Evolutionary conservation across 768 basidiomycete genomes (phyloP).

Genomic region (Leccinum barrowsii): DNA sequence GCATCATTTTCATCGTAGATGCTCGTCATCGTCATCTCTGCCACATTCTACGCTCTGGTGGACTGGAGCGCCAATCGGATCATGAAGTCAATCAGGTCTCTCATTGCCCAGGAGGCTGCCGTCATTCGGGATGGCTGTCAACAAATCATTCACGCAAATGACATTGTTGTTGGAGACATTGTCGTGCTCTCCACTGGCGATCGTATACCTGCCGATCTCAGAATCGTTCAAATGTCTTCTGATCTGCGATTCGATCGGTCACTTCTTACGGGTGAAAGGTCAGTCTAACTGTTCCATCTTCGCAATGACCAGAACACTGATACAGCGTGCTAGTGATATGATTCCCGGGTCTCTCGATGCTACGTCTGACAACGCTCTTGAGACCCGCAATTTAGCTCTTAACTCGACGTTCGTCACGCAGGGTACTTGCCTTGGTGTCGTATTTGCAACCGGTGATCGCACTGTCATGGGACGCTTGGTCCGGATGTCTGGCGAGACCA

Average conservation of each 20-base stretch:
- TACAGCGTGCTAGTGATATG: constrained; percentile 32
- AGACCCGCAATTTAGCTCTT: constrained; percentile 47
- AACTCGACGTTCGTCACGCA: constrained; percentile 42
- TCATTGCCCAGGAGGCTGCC: constrained; percentile 57
- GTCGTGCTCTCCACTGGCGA: constrained; percentile 52
- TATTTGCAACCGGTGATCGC: constrained; percentile 43
- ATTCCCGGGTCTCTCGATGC: constrained; percentile 43
- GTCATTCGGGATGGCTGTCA: constrained; percentile 49
- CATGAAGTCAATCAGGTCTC: constrained; percentile 55
- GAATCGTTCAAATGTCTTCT: constrained; percentile 48
- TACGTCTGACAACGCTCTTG: constrained; percentile 48
- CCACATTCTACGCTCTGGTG: constrained; percentile 47
- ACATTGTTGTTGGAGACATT: constrained; percentile 57
- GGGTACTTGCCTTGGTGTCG: constrained; percentile 39
- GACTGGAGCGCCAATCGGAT: constrained; percentile 48
- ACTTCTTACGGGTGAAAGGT: constrained; percentile 51
- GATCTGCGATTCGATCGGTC: constrained; percentile 53
- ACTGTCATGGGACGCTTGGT: constrained; percentile 53
- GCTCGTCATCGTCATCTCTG: constrained; percentile 40
- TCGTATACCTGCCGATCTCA: constrained; percentile 57
- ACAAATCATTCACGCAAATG: constrained; percentile 46
- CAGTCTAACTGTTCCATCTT: neutral
- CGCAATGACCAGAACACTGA: neutral
- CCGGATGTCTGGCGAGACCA: constrained; percentile 46
- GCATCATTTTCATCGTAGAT: constrained; percentile 28